These are phyloP conservation scores for Yamadazyma triangularis DNA, from an alignment of 1,139 yeast genomes.

Conservation along the genomic window DNA sequence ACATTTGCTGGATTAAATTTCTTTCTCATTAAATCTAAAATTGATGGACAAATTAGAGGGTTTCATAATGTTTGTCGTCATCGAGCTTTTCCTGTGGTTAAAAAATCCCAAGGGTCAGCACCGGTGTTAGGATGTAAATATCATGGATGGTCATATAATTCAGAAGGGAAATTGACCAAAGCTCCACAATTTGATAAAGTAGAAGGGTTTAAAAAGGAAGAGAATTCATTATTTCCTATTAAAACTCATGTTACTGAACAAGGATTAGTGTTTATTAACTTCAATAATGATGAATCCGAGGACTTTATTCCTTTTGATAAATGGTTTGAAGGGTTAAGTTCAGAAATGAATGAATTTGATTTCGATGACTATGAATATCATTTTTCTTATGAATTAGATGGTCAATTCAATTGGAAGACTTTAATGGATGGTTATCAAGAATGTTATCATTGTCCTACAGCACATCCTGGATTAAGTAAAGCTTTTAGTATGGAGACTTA, in stretches of 20 bases:
- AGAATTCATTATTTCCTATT: constrained; percentile 52
- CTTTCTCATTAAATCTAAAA: constrained; percentile 50
- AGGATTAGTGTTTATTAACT: constrained; percentile 55
- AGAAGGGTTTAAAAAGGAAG: constrained; percentile 52
- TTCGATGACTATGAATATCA: constrained; percentile 58
- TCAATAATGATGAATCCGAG: constrained; percentile 26
- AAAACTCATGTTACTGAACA: constrained; percentile 51
- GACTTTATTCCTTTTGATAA: constrained; percentile 40
- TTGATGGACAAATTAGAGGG: constrained; percentile 47
- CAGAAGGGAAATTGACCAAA: constrained; percentile 52
- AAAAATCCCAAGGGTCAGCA: constrained; percentile 55
- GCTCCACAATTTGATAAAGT: constrained; percentile 60
- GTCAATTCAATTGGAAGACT: constrained; percentile 62
- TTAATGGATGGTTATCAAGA: constrained; percentile 66
- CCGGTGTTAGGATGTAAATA: constrained; percentile 55
- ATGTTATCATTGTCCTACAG: constrained; percentile 64
- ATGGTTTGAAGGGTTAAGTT: constrained; percentile 48
- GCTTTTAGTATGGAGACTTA: constrained; percentile 64
- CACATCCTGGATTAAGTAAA: constrained; percentile 54
- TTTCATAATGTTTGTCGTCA: constrained; percentile 65
- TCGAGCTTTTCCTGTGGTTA: constrained; percentile 57
- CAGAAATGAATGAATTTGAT: constrained; percentile 53
- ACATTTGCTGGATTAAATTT: constrained; percentile 50
- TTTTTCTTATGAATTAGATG: constrained; percentile 62
- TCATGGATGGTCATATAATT: constrained; percentile 64